These are phyloP conservation scores for Claviceps maximensis DNA, from an alignment of 2,329 filamentous ascomycete species.

Conservation along the genomic window DNA sequence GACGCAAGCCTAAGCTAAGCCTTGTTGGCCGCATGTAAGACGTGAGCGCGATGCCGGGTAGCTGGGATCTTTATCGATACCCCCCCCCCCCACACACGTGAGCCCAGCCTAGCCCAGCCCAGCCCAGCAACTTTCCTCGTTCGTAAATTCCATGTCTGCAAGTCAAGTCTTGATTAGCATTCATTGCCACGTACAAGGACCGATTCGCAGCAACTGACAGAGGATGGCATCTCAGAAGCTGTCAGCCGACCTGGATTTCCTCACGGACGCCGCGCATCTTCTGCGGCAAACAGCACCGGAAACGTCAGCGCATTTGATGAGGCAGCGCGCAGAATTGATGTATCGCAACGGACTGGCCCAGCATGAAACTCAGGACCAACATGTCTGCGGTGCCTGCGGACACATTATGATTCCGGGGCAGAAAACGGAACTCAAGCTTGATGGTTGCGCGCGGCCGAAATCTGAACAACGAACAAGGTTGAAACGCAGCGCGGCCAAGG, in stretches of 20 bases:
- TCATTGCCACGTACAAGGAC: too few species aligned
- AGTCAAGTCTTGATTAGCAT: not conserved
- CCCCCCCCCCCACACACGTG: not conserved
- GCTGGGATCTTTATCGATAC: not conserved
- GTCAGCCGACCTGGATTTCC: conserved; percentile 23
- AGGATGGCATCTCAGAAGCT: conserved; percentile 12
- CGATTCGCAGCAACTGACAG: not conserved
- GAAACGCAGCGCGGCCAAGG: not conserved
- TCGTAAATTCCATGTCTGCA: not conserved
- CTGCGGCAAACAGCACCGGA: conserved; percentile 38
- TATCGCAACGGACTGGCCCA: conserved; percentile 30
- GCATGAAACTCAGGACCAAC: conserved; percentile 37
- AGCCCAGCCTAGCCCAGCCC: too few species aligned
- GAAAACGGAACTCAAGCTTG: conserved; percentile 26
- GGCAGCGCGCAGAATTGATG: conserved; percentile 35
- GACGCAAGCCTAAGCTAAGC: too few species aligned
- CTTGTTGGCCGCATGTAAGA: not conserved
- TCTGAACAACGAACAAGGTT: not conserved
- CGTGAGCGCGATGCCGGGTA: not conserved
- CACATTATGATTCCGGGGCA: conserved; percentile 44
- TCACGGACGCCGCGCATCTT: conserved; percentile 47
- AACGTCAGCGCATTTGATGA: conserved; percentile 47
- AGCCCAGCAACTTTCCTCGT: not conserved
- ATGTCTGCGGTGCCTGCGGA: conserved; percentile 46
- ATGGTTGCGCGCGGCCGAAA: conserved; percentile 10